Base-by-base conservation (phyloP, 768 basidiomycete species). In the Mycena latifolia region DNA sequence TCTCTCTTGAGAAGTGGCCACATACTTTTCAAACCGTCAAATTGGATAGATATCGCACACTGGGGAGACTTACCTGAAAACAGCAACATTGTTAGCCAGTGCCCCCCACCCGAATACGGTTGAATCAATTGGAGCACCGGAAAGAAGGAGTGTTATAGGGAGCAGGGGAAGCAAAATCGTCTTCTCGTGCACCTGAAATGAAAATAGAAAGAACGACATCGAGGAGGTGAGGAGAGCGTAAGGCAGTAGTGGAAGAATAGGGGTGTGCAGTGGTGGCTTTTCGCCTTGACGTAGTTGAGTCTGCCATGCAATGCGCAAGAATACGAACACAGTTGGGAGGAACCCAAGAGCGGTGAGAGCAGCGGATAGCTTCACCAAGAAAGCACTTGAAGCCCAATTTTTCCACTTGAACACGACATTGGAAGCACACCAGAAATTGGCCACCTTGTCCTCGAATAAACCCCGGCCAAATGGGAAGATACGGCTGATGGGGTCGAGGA, bases 121-220 rank as follows among this genome's bases (percentile, higher is more conserved):
- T 31, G 90, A 88, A 63, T 85, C 84, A 3, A 82, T 70, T n/a
- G 79, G 78, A 0, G 85, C 82, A 50, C 80, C 84, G 6, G 82
- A 90, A 57, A 96, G 82, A 18, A 96, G 82, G 20, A 98, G 82
- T 0, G 91, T 93, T 29, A 96, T 81, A 0, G 96, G 96, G 68
- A 98, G 77, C 24, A 99, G 82, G 4, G 96, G 95, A 1, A 98
- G 74, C 20, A 98, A 75, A 43, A 98, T 93, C 4, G 92, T 91
- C 82, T 98, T 98, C 77, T 98, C 96, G 77, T 98, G 96, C 41
- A 96, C 96, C 73, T 98, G 96, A 78, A 97, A 97, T 8, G 95
- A 96, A 81, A 97, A 96, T 33, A 98, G 82, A 81, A 97, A 98
- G 85, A 98, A 98, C 11, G 95, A 92, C 83, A 98, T 86, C 0